Percentiles rank a stretch among this genome's conserved stretches.
These are phyloP conservation scores for Globisporangium lucens DNA, from an alignment of 352 stramenopile species.

Conservation along the genomic window DNA sequence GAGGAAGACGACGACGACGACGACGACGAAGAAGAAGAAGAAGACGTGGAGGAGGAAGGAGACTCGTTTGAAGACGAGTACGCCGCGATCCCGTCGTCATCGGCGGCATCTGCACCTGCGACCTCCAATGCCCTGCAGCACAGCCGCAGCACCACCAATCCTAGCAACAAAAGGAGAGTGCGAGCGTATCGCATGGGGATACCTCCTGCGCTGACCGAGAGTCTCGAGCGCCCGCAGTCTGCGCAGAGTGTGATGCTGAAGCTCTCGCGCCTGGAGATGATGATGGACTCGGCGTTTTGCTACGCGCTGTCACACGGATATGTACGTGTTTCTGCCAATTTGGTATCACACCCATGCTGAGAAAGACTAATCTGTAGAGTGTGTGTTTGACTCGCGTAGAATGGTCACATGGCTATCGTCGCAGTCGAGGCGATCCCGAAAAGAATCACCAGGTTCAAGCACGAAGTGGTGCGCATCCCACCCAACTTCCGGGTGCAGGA, in stretches of 20 bases:
- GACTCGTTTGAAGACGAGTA: background rate
- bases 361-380: too few relatives aligned
- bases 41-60: background rate
- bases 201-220: background rate
- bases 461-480: conserved; percentile 1
- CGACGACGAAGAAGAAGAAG: background rate
- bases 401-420: background rate
- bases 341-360: too few relatives aligned
- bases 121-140: background rate
- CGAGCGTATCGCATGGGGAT: background rate
- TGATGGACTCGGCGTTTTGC: conserved; percentile 3
- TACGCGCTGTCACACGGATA: conserved; percentile 2
- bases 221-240: background rate
- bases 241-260: background rate
- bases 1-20: too few relatives aligned
- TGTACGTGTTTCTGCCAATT: background rate
- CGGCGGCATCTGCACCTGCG: background rate
- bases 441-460: background rate
- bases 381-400: too few relatives aligned
- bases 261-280: conserved; percentile 1
- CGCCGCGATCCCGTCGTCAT: too few relatives aligned
- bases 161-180: background rate
- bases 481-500: background rate
- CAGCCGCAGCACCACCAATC: background rate
- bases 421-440: background rate